Conservation (phyloP, 2,329 filamentous ascomycete genomes). For the Colletotrichum neosansevieriae region DNA sequence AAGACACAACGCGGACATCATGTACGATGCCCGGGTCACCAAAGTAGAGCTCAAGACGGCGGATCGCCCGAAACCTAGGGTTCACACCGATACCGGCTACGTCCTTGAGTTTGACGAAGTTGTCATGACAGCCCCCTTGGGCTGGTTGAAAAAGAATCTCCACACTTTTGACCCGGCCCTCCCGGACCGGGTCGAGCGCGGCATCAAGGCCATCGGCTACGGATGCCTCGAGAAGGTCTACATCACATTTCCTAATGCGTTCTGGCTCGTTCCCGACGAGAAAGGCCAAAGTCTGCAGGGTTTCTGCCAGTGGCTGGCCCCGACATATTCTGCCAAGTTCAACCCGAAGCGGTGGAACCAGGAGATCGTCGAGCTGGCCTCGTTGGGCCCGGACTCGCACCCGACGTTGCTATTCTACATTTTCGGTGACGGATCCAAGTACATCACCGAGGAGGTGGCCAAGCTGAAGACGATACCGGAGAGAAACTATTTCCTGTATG, state of each 20-base stretch:
- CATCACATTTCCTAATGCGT: conserved; percentile 79
- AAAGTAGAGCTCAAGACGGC: conserved; percentile 53
- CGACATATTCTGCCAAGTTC: conserved; percentile 72
- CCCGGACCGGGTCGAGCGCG: conserved; percentile 66
- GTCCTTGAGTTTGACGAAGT: conserved; percentile 72
- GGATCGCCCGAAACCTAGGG: conserved; percentile 49
- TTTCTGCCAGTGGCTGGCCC: conserved; percentile 82
- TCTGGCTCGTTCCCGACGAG: conserved; percentile 70
- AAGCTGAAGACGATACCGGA: conserved; percentile 57
- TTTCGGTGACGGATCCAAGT: conserved; percentile 71
- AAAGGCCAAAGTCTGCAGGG: conserved; percentile 64
- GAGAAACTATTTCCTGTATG: conserved; percentile 66
- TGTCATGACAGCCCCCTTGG: conserved; percentile 75
- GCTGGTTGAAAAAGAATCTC: conserved; percentile 73
- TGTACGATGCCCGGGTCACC: conserved; percentile 60
- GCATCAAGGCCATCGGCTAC: conserved; percentile 75
- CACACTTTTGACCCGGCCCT: conserved; percentile 71
- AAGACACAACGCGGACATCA: conserved; percentile 65
- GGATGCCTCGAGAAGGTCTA: conserved; percentile 79
- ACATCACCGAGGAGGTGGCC: conserved; percentile 62
- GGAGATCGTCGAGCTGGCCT: conserved; percentile 81
- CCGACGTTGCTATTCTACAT: conserved; percentile 89
- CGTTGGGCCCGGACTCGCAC: conserved; percentile 73
- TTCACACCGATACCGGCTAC: conserved; percentile 61
- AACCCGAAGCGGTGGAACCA: conserved; percentile 78